Conservation (phyloP, 2,329 filamentous ascomycete species). For the Trichoderma koningiopsis region DNA sequence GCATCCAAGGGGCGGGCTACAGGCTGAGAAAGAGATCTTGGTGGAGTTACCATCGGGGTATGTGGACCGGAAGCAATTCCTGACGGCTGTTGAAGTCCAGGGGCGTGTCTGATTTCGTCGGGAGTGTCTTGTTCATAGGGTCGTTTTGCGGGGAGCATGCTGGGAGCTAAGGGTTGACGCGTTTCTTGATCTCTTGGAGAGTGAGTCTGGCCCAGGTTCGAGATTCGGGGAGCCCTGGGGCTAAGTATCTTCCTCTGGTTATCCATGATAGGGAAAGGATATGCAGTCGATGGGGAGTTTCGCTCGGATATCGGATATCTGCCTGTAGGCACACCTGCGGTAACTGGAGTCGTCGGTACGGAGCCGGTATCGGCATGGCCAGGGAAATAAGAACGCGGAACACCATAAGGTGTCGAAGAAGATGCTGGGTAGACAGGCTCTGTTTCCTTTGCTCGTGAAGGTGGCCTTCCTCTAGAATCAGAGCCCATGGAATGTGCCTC, state of each 20-base stretch:
- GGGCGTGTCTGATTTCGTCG: constrained; percentile 35
- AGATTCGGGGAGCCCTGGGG: constrained; percentile 37
- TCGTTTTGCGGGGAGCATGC: constrained; percentile 38
- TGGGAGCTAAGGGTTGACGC: constrained; percentile 30
- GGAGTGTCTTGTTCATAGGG: constrained; percentile 36
- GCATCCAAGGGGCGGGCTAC: constrained; percentile 32
- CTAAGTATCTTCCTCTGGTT: constrained; percentile 38
- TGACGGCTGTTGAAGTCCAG: constrained; percentile 33
- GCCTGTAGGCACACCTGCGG: constrained; percentile 33
- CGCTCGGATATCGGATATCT: constrained; percentile 37
- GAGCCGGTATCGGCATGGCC: constrained; percentile 38
- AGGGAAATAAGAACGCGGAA: constrained; percentile 33
- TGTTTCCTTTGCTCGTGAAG: constrained; percentile 30
- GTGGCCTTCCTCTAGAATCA: constrained; percentile 27
- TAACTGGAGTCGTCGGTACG: constrained; percentile 39
- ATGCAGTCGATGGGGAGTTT: constrained; percentile 37
- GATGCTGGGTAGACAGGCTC: constrained; percentile 30
- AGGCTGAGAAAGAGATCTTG: constrained; percentile 44
- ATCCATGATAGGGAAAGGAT: constrained; percentile 37
- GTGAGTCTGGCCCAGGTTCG: constrained; percentile 35
- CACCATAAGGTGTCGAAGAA: constrained; percentile 31
- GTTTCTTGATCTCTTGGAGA: constrained; percentile 32
- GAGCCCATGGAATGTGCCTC: constrained; percentile 33
- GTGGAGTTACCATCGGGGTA: constrained; percentile 32
- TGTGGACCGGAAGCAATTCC: constrained; percentile 32